Base-by-base conservation (phyloP, 352 stramenopile species). In the Phytophthora cactorum region DNA sequence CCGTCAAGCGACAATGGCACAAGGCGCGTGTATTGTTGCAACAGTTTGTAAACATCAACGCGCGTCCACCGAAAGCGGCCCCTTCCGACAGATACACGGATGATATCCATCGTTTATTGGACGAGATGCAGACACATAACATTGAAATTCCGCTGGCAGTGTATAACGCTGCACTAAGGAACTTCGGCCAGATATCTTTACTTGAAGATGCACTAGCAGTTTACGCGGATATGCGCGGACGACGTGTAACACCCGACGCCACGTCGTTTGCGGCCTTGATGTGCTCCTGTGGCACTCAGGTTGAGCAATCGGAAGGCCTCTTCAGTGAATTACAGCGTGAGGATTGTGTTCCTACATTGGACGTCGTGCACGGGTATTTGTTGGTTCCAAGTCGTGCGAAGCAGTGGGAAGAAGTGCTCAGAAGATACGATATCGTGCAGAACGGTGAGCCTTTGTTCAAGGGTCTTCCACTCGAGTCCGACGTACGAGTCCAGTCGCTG, bases 111-210 rank as follows among this genome's bases (percentile, higher is more conserved):
- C 53, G 59, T 7, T 62, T 91, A 53, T 59, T 93, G 25, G 38
- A 71, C 7, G 83, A 91, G 3, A 81, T 93, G 78, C 36, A 77
- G 5, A 32, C 17, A 3, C 52, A 86, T 15, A 62, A 60, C 4
- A 63, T 90, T 25, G 71, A 74, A 1, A 74, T 85, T 25, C 59
- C 78, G 5, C 52, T 87, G 28, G 11, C 49, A 0, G 58, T 90
- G 3, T 91, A 84, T 62, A 93, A 93, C 58, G 79, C 83, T n/a
- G 83, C 79, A 28, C 56, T 93, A 46, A 75, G 83, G 14, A 86
- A 86, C 49, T 88, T 83, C 44, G 85, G 78, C 3, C 62, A 75
- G 31, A 57, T 83, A 22, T 70, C 63, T n/a, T 56, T 75, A 44
- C 47, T 83, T 11, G 29, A 77, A 6, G 72, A 88, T 51, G 76